These are phyloP conservation scores for Cyclocybe cylindracea DNA, from an alignment of 768 basidiomycete genomes.

Conservation along the genomic window DNA sequence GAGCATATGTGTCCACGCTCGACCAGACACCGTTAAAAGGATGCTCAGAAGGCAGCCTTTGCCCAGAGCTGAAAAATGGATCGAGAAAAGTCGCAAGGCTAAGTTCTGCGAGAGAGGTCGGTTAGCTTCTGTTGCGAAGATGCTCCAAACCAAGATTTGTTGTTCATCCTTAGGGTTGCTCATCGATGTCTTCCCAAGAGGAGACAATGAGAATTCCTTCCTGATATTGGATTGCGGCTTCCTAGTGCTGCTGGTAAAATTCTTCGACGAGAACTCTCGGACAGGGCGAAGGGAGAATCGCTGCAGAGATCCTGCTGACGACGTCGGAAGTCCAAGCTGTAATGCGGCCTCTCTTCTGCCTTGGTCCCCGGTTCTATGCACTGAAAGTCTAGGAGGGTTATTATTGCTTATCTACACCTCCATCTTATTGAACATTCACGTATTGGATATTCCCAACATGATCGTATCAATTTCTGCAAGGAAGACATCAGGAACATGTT, in stretches of 20 bases:
- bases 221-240: neutral
- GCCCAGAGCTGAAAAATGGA: slow-evolving; percentile 58
- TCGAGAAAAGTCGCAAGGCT: slow-evolving; percentile 68
- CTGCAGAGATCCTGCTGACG: slow-evolving; percentile 36
- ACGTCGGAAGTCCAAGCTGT: slow-evolving; percentile 34
- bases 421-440: slow-evolving; percentile 1
- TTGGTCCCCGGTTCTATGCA: no score
- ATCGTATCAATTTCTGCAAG: neutral
- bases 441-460: neutral
- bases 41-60: slow-evolving; percentile 43
- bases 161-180: slow-evolving; percentile 64
- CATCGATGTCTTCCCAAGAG: slow-evolving; percentile 72
- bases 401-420: neutral
- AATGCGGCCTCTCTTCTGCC: neutral
- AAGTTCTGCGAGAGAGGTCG: slow-evolving; percentile 78
- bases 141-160: neutral
- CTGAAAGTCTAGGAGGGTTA: no score
- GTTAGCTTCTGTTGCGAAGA: neutral
- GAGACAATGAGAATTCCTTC: slow-evolving; percentile 21
- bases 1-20: slow-evolving; percentile 66
- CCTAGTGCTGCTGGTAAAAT: slow-evolving; percentile 86
- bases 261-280: slow-evolving; percentile 73
- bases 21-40: slow-evolving; percentile 34
- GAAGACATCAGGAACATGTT: neutral
- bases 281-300: slow-evolving; percentile 60